Evolutionary conservation across 176 grass and related monocot species (phyloP), one percentile per base, ranked within the genome.

Genomic region (Paspalum notatum): DNA sequence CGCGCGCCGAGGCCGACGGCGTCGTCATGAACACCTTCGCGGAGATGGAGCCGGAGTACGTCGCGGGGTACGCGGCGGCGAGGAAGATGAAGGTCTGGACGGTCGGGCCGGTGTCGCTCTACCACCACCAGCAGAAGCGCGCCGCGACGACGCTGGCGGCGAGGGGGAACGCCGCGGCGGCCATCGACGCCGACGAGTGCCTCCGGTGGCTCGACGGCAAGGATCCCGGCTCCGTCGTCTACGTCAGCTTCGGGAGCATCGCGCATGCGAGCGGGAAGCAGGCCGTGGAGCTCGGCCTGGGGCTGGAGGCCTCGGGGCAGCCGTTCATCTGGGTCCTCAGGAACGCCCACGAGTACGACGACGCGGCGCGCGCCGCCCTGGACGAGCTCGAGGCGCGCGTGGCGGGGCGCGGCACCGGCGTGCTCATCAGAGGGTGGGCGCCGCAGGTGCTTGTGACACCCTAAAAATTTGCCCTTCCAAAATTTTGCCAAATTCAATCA

Each of bases 241-340:
- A 93, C 79, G 86, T 93, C 63, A 84, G 83, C 75, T 97, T 97
- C 47, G 93, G 90, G 40, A 97, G 88, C 80, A 87, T 92, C 25
- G 74, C 55, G 32, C 72, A 78, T 20, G 68, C 80, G 11, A n/a
- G 82, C 1, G 32, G 67, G 2, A 76, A 88, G 75, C 88, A 93
- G 69, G 20, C 87, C 8, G 56, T 67, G 22, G 90, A 97, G 79
- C 85, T 93, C 11, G 88, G 86, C 7, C 63, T 82, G n/a, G 93
- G 88, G 10, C 80, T 97, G 8, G 68, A 91, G 66, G 80, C 85
- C 3, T 88, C 83, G 6, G 56, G 61, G 4, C 43, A 61, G 63
- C 83, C 88, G 41, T 97, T 87, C 73, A 14, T 97, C 38, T 97
- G 90, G 90, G 77, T 85, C 14, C 4, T 83, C 7, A 24, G 25